phyloP scores from a whole-genome alignment of 176 grass and related monocot genomes.

The Saccharum spontaneum region DNA sequence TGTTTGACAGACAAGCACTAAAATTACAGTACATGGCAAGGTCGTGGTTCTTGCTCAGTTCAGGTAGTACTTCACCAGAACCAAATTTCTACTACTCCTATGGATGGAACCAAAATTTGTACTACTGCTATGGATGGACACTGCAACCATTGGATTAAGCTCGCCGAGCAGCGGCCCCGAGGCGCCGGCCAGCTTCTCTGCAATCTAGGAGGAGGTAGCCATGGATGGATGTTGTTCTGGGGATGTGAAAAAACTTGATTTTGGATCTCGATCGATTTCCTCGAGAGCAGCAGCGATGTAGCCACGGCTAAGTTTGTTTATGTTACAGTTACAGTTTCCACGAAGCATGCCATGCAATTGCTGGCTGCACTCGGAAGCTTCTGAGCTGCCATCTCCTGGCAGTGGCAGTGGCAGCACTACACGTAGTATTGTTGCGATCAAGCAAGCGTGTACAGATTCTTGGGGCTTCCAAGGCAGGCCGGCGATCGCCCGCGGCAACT shows the following conservation, averaged over 20 bases:
- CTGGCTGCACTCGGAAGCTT: constrained; percentile 41
- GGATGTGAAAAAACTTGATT: background rate
- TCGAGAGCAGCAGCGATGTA: constrained; percentile 17
- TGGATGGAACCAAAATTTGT: background rate
- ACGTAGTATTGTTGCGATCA: constrained; percentile 29
- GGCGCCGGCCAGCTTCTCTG: constrained; percentile 14
- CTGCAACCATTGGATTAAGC: background rate
- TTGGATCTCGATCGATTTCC: constrained; percentile 49
- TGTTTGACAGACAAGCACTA: background rate
- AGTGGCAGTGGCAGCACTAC: background rate
- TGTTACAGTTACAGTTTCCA: constrained; percentile 9
- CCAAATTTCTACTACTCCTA: too few relatives aligned
- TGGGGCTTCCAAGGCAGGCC: constrained; percentile 25
- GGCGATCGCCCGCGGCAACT: constrained; percentile 9
- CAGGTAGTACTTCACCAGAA: too few relatives aligned
- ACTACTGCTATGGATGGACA: background rate
- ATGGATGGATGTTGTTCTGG: constrained; percentile 48
- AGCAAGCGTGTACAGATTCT: constrained; percentile 32
- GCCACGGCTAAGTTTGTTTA: constrained; percentile 5
- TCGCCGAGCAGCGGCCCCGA: too few relatives aligned
- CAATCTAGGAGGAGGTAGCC: constrained; percentile 26
- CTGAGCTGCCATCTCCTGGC: constrained; percentile 47
- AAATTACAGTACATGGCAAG: background rate
- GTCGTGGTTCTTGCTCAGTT: too few relatives aligned
- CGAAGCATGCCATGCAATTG: constrained; percentile 15